phyloP scores from a whole-genome alignment of 2,329 filamentous ascomycete genomes.

The Colletotrichum coccodes region DNA sequence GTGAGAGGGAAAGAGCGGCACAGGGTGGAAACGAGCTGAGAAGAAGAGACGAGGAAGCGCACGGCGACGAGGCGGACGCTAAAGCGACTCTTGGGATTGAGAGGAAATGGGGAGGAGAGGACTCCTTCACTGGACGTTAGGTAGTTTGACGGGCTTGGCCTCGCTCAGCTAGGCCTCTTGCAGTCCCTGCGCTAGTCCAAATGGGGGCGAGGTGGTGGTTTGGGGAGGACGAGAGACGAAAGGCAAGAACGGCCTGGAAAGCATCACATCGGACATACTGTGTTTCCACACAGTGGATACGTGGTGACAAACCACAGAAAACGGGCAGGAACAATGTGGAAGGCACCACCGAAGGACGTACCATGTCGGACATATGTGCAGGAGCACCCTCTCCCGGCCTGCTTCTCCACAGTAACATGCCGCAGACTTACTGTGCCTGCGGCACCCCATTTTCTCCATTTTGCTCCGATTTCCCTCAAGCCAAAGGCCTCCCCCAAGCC shows the following conservation, averaged over 20 bases:
- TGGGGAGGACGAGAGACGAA: neutral
- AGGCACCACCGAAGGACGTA: neutral
- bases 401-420: conserved; percentile 2
- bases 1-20: conserved; percentile 8
- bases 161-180: neutral
- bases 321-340: neutral
- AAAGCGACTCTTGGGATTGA: neutral
- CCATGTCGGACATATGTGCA: no score
- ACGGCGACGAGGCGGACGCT: neutral
- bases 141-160: neutral
- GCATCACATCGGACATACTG: conserved; percentile 1
- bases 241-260: neutral
- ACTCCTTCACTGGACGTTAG: neutral
- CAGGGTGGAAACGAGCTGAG: neutral
- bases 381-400: conserved; percentile 3
- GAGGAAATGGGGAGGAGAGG: neutral
- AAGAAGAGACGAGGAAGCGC: neutral
- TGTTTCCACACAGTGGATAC: neutral
- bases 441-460: neutral
- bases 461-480: neutral
- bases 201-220: neutral
- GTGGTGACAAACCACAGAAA: neutral
- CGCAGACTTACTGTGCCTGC: neutral
- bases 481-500: neutral
- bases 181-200: neutral